These are phyloP conservation scores for Fusarium ambrosium DNA, from an alignment of 2,329 filamentous ascomycete species.

Conservation along the genomic window DNA sequence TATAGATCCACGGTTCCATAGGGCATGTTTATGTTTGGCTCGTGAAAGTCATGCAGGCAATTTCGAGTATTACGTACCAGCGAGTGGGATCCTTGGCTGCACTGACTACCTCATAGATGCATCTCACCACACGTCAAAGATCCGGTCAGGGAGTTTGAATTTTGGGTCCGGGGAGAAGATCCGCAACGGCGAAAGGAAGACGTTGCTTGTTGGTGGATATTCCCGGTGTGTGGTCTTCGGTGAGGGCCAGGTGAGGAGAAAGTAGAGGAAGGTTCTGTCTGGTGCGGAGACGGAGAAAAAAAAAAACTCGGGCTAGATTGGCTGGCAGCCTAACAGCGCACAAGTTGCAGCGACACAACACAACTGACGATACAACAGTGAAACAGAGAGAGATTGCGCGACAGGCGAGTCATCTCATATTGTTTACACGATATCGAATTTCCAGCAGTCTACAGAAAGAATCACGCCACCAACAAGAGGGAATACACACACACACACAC, in stretches of 20 bases:
- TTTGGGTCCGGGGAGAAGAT: constrained; percentile 9
- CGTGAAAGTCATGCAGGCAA: constrained; percentile 3
- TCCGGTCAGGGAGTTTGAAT: background rate
- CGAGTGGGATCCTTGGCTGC: background rate
- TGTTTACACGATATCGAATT: background rate
- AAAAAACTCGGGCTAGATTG: constrained; percentile 25
- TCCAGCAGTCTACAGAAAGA: background rate
- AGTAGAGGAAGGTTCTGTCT: constrained; percentile 4
- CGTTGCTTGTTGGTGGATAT: constrained; percentile 14
- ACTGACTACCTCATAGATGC: background rate
- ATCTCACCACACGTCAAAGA: constrained; percentile 9
- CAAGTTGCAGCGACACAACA: constrained; percentile 27
- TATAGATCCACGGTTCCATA: constrained; percentile 5
- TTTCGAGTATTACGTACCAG: constrained; percentile 12
- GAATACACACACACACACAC: background rate
- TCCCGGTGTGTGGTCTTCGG: constrained; percentile 23
- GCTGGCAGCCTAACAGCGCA: constrained; percentile 36
- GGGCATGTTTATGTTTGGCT: background rate
- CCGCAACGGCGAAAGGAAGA: background rate
- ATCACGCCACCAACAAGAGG: background rate
- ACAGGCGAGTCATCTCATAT: background rate
- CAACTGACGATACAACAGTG: constrained; percentile 18
- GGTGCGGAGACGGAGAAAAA: constrained; percentile 38
- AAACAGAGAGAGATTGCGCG: background rate
- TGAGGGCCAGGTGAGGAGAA: constrained; percentile 20